Percentiles rank a stretch among this genome's conserved stretches.
phyloP scores from a whole-genome alignment of 768 basidiomycete species.

The Trametes maxima region DNA sequence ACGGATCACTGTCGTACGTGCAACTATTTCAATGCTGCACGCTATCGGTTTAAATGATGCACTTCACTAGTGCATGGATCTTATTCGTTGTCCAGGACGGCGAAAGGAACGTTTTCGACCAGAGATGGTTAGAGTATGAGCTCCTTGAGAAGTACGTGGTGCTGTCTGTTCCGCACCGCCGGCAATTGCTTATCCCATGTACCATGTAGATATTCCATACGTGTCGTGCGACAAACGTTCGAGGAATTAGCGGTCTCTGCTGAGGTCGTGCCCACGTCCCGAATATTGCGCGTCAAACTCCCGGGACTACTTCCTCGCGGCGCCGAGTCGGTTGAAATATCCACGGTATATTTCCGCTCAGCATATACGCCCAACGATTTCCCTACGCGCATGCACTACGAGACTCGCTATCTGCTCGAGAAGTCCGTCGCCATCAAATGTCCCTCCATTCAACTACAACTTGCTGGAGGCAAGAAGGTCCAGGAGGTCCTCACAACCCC shows the following conservation, averaged over 20 bases:
- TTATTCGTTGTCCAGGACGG: slow-evolving; percentile 88
- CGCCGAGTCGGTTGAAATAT: slow-evolving; percentile 62
- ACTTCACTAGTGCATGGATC: slow-evolving; percentile 49
- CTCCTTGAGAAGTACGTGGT: slow-evolving; percentile 71
- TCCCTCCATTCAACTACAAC: slow-evolving; percentile 85
- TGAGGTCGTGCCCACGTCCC: slow-evolving; percentile 45
- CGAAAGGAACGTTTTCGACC: slow-evolving; percentile 96
- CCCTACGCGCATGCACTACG: slow-evolving; percentile 63
- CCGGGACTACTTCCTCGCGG: slow-evolving; percentile 35
- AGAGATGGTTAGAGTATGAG: slow-evolving; percentile 86
- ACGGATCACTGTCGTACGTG: slow-evolving; percentile 55
- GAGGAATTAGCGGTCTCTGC: slow-evolving; percentile 64
- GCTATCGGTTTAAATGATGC: neutral
- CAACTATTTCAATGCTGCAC: neutral
- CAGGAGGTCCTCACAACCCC: slow-evolving; percentile 83
- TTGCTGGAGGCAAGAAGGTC: slow-evolving; percentile 96
- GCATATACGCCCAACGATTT: slow-evolving; percentile 88
- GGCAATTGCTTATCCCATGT: neutral
- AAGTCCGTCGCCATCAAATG: slow-evolving; percentile 89
- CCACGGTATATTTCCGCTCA: slow-evolving; percentile 88
- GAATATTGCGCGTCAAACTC: slow-evolving; percentile 47
- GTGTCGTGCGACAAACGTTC: slow-evolving; percentile 75
- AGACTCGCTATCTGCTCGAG: slow-evolving; percentile 78
- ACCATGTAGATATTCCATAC: slow-evolving; percentile 73
- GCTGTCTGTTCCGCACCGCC: neutral